Percentiles rank a stretch among this genome's conserved stretches.
Conservation (phyloP, 2,329 filamentous ascomycete genomes). For the Penicillium verrucosum region DNA sequence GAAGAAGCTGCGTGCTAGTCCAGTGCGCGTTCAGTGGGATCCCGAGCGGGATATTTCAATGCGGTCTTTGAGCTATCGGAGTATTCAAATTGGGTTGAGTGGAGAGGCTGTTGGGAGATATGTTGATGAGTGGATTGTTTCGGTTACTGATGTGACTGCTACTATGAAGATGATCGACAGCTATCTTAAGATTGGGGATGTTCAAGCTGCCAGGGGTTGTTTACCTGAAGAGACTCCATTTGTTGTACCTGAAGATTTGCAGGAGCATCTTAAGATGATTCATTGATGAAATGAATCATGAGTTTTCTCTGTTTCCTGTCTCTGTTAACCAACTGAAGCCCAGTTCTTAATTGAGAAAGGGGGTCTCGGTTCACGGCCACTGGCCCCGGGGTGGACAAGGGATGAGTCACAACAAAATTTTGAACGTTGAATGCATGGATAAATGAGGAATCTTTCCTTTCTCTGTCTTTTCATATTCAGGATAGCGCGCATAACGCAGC, state of each 20-base stretch:
- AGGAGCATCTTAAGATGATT: conserved; percentile 9
- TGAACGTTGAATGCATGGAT: background rate
- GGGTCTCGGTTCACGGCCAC: background rate
- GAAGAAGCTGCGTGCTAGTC: conserved; percentile 14
- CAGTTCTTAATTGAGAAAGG: background rate
- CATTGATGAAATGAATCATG: background rate
- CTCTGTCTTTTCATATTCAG: background rate
- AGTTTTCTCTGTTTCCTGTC: background rate
- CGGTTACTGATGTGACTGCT: conserved; percentile 59
- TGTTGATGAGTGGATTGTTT: conserved; percentile 52
- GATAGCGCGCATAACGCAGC: background rate
- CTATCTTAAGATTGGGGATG: conserved; percentile 43
- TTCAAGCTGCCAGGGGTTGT: conserved; percentile 25
- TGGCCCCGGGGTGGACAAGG: background rate
- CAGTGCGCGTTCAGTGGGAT: conserved; percentile 63
- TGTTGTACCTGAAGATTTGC: conserved; percentile 13
- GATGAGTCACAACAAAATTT: too few species aligned
- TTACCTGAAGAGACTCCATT: conserved; percentile 15
- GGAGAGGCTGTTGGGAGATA: conserved; percentile 46
- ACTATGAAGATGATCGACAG: conserved; percentile 50
- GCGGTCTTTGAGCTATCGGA: conserved; percentile 49
- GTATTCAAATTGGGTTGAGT: conserved; percentile 62
- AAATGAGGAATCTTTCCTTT: background rate
- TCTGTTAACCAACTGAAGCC: background rate
- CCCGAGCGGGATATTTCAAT: conserved; percentile 54